These are phyloP conservation scores for Lotmaria passim DNA, from an alignment of 208 protist genomes.

Conservation along the genomic window DNA sequence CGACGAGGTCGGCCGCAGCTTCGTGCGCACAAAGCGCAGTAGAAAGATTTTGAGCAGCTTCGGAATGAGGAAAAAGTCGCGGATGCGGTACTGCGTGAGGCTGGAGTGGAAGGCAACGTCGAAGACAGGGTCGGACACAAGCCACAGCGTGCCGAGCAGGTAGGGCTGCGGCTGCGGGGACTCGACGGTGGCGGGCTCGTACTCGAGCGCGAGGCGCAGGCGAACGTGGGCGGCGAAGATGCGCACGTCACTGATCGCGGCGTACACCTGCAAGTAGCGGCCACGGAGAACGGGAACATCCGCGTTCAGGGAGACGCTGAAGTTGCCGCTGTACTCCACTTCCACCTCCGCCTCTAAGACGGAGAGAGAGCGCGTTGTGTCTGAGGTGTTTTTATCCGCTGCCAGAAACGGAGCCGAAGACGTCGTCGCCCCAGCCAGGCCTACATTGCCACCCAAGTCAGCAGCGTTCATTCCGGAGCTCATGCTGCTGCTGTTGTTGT, in stretches of 20 bases:
- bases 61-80: slow-evolving; percentile 75
- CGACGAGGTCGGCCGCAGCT: slow-evolving; percentile 33
- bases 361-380: slow-evolving; percentile 37
- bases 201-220: slow-evolving; percentile 56
- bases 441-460: background rate
- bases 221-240: slow-evolving; percentile 54
- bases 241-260: slow-evolving; percentile 63
- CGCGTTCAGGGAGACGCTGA: slow-evolving; percentile 65
- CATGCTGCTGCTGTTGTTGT: slow-evolving; percentile 8
- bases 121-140: slow-evolving; percentile 86
- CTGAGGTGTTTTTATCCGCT: slow-evolving; percentile 4
- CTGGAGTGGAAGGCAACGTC: slow-evolving; percentile 71
- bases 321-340: slow-evolving; percentile 79
- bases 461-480: background rate
- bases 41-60: slow-evolving; percentile 68
- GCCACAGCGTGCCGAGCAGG: slow-evolving; percentile 71
- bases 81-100: slow-evolving; percentile 64
- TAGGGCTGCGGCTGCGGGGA: slow-evolving; percentile 61
- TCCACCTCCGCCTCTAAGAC: slow-evolving; percentile 77
- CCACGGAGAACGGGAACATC: slow-evolving; percentile 79
- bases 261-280: slow-evolving; percentile 70
- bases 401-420: background rate
- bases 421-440: background rate
- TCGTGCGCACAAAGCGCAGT: slow-evolving; percentile 58
- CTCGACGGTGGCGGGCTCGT: slow-evolving; percentile 73